Base-by-base conservation (phyloP, 805 yeast genomes). In the Saturnispora sekii region DNA sequence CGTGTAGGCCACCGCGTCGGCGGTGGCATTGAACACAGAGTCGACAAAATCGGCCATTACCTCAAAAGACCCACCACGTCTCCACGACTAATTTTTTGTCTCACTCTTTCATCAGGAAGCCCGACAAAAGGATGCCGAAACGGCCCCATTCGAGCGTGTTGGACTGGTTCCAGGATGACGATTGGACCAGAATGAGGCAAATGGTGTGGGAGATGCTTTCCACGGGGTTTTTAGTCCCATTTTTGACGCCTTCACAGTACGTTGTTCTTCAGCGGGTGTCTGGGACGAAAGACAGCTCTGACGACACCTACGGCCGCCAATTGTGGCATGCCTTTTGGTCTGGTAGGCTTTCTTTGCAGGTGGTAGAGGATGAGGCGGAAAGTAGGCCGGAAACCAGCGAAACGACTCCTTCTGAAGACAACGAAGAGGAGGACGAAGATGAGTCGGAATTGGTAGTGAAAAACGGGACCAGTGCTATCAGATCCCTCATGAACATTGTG, bases 201-300 rank as follows among this genome's bases (percentile, higher is more conserved):
- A 50, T 70, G 32, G 60, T 74, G 4, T 64, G 58, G 16, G 60
- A 58, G 44, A 49, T 72, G 16, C 66, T 62, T 45, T 47, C 55
- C 21, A 58, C 64, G 9, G 68, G 71, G 5, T 60, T 62, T 15
- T 73, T 76, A 51, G 72, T 69, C 43, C 65, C 70, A 39, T 73
- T 69, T 53, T 60, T 79, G 47, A 73, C 78, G 10, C 67, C 74
- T n/a, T 76, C 72, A 46, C 84, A 79, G 55, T 66, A 70, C 51
- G 66, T 72, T 43, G 69, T 79, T 1, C 58, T 79, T 35, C 69
- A 69, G 35, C 57, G 65, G 42, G 60, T 79, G 67, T 78, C 44
- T 60, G 77, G 37, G 65, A 68, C n/a, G 71, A 71, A 10, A 37
- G 37, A 15, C 16, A 33, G 5, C 26, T 21, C 26, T 21, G 26